A percentile compares a stretch with the other conserved stretches of the same genome.
Evolutionary conservation across 768 basidiomycete species (phyloP).

Genomic region (Mycena venus): DNA sequence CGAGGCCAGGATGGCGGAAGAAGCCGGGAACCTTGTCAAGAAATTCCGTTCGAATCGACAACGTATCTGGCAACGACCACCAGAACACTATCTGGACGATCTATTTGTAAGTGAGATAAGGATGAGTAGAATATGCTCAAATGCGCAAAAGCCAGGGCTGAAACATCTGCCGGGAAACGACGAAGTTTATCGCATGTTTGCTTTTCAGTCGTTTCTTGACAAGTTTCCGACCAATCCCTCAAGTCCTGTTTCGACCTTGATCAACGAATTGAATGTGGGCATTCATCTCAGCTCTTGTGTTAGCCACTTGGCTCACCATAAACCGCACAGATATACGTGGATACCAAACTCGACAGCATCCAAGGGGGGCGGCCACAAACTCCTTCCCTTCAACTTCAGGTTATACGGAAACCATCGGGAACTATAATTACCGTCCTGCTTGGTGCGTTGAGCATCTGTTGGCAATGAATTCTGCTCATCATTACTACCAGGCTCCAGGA

Average conservation of each 20-base stretch:
- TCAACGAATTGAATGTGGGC: background rate
- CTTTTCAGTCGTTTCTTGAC: background rate
- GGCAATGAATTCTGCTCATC: background rate
- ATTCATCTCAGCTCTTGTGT: too few relatives aligned
- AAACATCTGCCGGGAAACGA: background rate
- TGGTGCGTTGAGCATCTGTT: background rate
- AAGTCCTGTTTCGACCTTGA: background rate
- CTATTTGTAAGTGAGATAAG: background rate
- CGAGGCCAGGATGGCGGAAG: background rate
- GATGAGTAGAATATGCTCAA: background rate
- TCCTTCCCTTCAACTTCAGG: background rate
- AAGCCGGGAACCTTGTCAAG: background rate
- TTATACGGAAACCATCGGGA: conserved; percentile 6
- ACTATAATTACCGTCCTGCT: background rate
- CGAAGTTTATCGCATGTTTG: background rate
- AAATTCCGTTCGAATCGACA: background rate
- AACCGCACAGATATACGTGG: background rate
- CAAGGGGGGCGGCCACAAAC: background rate
- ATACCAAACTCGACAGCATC: background rate
- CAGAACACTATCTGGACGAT: background rate
- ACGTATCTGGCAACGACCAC: background rate
- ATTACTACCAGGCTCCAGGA: background rate
- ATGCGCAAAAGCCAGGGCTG: background rate
- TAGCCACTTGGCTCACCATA: background rate
- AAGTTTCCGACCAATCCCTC: background rate